Evolutionary conservation across 2,329 filamentous ascomycete genomes (phyloP), one percentile per base, ranked within the genome.

Genomic region (Colletotrichum chrysophilum): DNA sequence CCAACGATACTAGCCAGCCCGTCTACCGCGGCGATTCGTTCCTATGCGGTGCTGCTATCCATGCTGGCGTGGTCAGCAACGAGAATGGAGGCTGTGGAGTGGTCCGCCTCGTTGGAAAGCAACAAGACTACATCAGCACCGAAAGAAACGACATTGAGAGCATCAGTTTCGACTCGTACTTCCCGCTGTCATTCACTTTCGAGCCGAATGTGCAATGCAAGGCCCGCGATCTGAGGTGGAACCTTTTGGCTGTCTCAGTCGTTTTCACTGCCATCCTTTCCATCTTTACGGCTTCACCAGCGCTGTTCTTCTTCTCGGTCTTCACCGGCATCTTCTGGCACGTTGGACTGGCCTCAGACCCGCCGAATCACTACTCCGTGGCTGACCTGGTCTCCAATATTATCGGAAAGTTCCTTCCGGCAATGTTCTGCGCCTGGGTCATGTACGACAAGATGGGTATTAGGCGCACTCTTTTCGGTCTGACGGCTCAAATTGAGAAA

Each of bases 1-100:
- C 87, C 7, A 84, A 85, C 65, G 85, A 88, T 32, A 79, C 80
- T 7, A 83, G 81, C 34, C 14, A 61, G 36, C 89, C 93, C 0
- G 87, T 94, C 26, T 98, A 98, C 83, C 94, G 97, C 21, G 95
- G 94, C 12, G 96, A 98, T 84, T 97, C 95, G 16, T 97, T 95
- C 85, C 93, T 98, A 70, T 98, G 96, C 81, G 93, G 92, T 74
- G 90, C 96, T 14, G 96, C 95, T 38, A 94, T 98, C 66, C 96
- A 98, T 81, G 92, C 95, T 1, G 96, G 95, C 24, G 89, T 96
- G 79, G 91, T 97, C 76, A 91, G 91, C 43, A 91, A 96, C 80
- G 85, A 88, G 0, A 87, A 90, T 34, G 96, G 96, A 48, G 96
- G 96, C 2, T 98, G 96, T 79, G 96, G 96, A 73, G 94, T 97